Percentiles rank a stretch among this genome's conserved stretches.
These are phyloP conservation scores for Dryadomyces quercus-mongolicae DNA, from an alignment of 2,329 filamentous ascomycete species.

Conservation along the genomic window DNA sequence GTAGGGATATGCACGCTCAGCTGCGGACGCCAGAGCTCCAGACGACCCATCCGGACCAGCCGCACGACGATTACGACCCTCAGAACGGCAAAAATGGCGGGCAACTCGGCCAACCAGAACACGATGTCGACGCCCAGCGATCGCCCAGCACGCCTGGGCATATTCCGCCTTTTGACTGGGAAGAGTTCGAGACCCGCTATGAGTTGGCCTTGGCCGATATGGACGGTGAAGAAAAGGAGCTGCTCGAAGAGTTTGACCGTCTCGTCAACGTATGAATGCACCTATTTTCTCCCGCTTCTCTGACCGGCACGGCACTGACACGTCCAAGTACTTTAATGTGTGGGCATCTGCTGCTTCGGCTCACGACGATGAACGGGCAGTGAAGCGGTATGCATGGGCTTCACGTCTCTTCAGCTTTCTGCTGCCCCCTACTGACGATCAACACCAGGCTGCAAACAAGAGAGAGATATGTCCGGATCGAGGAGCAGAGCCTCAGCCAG, in stretches of 20 bases:
- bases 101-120: background rate
- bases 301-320: background rate
- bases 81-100: constrained; percentile 8
- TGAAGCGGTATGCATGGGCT: constrained; percentile 50
- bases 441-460: constrained; percentile 59
- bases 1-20: constrained; percentile 7
- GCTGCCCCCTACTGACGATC: background rate
- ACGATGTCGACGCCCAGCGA: constrained; percentile 16
- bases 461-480: constrained; percentile 60
- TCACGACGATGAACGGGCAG: constrained; percentile 65
- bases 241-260: constrained; percentile 54
- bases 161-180: constrained; percentile 59
- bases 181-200: constrained; percentile 60
- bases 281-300: background rate
- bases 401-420: background rate
- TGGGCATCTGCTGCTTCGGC: constrained; percentile 65
- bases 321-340: constrained; percentile 56
- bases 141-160: constrained; percentile 37
- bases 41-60: constrained; percentile 5
- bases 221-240: constrained; percentile 48
- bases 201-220: constrained; percentile 51
- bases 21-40: constrained; percentile 26
- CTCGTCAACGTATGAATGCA: constrained; percentile 56
- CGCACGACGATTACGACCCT: constrained; percentile 5
- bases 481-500: constrained; percentile 57